Percentiles rank a stretch among this genome's conserved stretches.
Evolutionary conservation across 2,329 filamentous ascomycete genomes (phyloP).

Genomic region (Clarireedia monteithiana): DNA sequence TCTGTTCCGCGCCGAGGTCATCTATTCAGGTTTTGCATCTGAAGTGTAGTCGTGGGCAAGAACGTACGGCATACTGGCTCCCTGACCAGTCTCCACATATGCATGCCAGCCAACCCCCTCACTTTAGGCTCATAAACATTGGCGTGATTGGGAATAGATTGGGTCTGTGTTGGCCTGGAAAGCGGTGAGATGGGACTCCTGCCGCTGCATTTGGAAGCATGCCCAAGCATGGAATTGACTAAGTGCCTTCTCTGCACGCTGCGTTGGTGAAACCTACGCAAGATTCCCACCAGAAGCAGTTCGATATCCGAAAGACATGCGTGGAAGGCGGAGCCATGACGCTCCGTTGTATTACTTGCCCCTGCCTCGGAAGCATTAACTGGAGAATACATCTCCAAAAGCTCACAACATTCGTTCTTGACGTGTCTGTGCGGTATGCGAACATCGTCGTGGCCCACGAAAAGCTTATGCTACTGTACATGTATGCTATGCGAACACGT

Average conservation of each 20-base stretch:
- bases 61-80: constrained; percentile 2
- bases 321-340: no score
- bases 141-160: background rate
- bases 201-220: background rate
- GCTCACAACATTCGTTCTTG: no score
- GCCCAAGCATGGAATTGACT: background rate
- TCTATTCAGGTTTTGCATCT: background rate
- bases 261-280: background rate
- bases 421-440: no score
- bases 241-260: background rate
- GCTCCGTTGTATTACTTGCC: no score
- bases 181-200: background rate
- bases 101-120: constrained; percentile 3
- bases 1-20: background rate
- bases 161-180: background rate
- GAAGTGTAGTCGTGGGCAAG: constrained; percentile 6
- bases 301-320: no score
- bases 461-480: no score
- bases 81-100: background rate
- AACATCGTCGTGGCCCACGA: no score
- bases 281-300: no score
- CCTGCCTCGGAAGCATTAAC: no score
- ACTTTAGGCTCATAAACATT: background rate
- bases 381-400: no score
- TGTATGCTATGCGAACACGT: no score